Percentiles rank a stretch among this genome's conserved stretches.
These are phyloP conservation scores for Elsinoe batatas DNA, from an alignment of 2,329 filamentous ascomycete species.

Conservation along the genomic window DNA sequence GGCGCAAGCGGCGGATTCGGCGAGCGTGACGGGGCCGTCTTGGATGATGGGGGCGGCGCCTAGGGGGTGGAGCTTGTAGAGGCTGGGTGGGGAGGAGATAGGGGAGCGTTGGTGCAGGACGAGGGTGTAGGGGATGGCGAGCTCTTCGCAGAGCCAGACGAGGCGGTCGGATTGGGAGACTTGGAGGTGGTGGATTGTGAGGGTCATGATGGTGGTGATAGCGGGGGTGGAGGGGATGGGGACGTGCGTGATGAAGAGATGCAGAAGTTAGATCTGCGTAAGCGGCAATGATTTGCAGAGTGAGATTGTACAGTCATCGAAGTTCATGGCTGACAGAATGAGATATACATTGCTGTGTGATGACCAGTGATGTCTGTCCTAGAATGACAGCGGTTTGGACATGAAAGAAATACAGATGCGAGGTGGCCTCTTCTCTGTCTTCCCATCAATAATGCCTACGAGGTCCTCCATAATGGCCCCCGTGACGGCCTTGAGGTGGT, in stretches of 20 bases:
- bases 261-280: too few species aligned
- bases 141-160: constrained; percentile 56
- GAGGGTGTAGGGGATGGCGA: constrained; percentile 45
- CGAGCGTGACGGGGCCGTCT: constrained; percentile 42
- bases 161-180: constrained; percentile 55
- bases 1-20: constrained; percentile 50
- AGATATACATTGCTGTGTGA: too few species aligned
- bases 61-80: constrained; percentile 31
- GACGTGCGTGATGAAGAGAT: neutral
- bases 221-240: constrained; percentile 30
- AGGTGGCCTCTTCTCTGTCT: too few species aligned
- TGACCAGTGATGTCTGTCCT: too few species aligned
- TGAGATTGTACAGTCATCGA: too few species aligned
- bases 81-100: constrained; percentile 23
- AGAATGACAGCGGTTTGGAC: too few species aligned
- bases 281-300: too few species aligned
- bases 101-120: constrained; percentile 40
- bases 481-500: too few species aligned
- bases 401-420: too few species aligned
- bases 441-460: too few species aligned
- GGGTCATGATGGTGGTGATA: constrained; percentile 32
- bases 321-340: too few species aligned
- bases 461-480: too few species aligned
- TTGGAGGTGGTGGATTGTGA: constrained; percentile 29
- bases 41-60: constrained; percentile 52